Evolutionary conservation across 78 protist genomes (phyloP).

Genomic region (slime mould (Dictyostelium discoideum)): DNA sequence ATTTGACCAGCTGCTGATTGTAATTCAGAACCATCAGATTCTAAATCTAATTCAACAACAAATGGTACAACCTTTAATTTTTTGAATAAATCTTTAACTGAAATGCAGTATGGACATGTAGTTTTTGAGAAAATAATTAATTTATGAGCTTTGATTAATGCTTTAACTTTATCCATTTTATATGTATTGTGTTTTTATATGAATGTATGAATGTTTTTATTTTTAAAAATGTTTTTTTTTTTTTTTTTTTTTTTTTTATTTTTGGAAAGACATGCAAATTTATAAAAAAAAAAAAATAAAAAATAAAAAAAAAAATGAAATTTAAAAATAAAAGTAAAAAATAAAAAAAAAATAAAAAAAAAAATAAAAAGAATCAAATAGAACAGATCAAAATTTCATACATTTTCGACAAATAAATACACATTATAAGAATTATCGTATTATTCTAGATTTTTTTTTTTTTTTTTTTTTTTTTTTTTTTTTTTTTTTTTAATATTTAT

Average conservation of each 20-base stretch:
- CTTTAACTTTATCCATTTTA: background rate
- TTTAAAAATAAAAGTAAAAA: too few species aligned
- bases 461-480: too few species aligned
- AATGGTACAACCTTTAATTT: slow-evolving; percentile 12
- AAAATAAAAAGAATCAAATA: background rate
- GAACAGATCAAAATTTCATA: background rate
- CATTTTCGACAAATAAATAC: background rate
- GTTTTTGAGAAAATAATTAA: slow-evolving; percentile 43
- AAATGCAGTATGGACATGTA: slow-evolving; percentile 43
- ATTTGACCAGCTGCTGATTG: slow-evolving; percentile 22
- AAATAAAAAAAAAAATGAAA: too few species aligned
- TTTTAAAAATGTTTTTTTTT: too few species aligned
- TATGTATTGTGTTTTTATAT: background rate
- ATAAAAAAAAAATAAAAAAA: too few species aligned
- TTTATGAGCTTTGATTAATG: slow-evolving; percentile 37
- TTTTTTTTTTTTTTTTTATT: too few species aligned
- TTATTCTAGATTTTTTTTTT: too few species aligned
- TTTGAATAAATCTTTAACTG: background rate
- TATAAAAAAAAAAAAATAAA: too few species aligned
- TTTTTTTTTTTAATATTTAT: too few species aligned
- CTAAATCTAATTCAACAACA: slow-evolving; percentile 12
- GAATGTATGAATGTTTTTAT: too few species aligned
- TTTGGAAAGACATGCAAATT: too few species aligned
- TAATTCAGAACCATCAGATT: background rate
- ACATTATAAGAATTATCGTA: too few species aligned